Conservation (phyloP, 805 yeast genomes). For the Dipodascus geniculatus region DNA sequence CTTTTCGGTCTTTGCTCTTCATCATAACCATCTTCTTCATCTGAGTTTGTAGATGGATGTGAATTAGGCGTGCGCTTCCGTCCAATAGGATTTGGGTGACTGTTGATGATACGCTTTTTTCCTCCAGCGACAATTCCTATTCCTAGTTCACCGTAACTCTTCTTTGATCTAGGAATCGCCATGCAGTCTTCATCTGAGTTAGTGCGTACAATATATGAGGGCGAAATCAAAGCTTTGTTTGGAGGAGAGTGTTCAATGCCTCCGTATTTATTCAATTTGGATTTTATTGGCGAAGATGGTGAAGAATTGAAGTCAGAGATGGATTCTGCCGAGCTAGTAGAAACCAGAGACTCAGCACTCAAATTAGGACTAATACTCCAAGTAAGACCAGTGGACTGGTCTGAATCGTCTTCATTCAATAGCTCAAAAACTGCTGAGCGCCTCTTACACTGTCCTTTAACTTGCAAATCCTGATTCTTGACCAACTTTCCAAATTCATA, state of each 20-base stretch:
- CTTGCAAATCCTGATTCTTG: not conserved
- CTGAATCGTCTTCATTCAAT: not conserved
- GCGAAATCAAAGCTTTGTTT: not conserved
- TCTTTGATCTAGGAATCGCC: not conserved
- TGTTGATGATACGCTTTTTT: not conserved
- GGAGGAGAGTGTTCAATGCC: not conserved
- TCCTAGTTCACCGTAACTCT: not conserved
- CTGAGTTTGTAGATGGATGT: not conserved
- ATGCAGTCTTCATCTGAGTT: constrained; percentile 1
- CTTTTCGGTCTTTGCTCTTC: not conserved
- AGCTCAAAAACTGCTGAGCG: not conserved
- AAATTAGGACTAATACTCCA: not conserved
- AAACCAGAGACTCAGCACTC: not conserved
- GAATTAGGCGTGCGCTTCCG: not conserved
- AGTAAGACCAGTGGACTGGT: not conserved
- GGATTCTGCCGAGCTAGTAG: not conserved
- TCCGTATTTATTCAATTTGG: not conserved
- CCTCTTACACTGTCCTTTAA: not conserved
- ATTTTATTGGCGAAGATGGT: not conserved
- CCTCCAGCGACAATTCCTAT: not conserved
- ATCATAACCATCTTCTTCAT: not conserved
- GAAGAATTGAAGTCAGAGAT: not conserved
- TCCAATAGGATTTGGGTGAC: not conserved
- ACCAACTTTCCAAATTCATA: not conserved
- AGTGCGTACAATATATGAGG: not conserved